phyloP scores from a whole-genome alignment of 805 yeast genomes.

The Ogataea angusta region DNA sequence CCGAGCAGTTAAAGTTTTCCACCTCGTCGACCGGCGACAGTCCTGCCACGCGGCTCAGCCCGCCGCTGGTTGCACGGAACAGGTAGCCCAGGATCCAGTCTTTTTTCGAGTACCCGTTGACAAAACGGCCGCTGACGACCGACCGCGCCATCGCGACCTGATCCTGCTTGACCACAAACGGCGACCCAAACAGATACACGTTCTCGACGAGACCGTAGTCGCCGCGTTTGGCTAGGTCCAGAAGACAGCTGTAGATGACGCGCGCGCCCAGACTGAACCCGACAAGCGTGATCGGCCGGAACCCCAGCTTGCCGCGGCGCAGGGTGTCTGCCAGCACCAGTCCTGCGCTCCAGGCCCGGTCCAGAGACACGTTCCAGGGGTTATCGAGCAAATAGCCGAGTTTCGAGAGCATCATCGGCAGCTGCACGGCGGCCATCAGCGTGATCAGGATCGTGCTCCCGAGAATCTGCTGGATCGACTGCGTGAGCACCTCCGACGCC shows the following conservation, averaged over 20 bases:
- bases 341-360: conserved; percentile 97
- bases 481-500: conserved; percentile 90
- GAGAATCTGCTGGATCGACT: conserved; percentile 90
- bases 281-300: conserved; percentile 84
- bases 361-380: conserved; percentile 97
- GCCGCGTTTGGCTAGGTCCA: conserved; percentile 80
- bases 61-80: conserved; percentile 94
- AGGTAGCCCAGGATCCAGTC: conserved; percentile 97
- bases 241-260: conserved; percentile 82
- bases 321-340: conserved; percentile 86
- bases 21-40: conserved; percentile 72
- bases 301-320: conserved; percentile 83
- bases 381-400: conserved; percentile 86
- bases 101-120: conserved; percentile 85
- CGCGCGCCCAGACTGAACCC: conserved; percentile 95
- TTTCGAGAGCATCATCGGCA: conserved; percentile 89
- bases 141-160: conserved; percentile 76
- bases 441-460: conserved; percentile 90
- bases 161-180: conserved; percentile 74
- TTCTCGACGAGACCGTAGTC: conserved; percentile 88
- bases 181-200: conserved; percentile 84
- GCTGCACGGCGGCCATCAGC: conserved; percentile 86
- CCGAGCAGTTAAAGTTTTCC: conserved; percentile 87
- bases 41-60: conserved; percentile 88
- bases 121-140: conserved; percentile 83